Base-by-base conservation (phyloP, 805 yeast genomes). In the Nakazawaea molendinolei region DNA sequence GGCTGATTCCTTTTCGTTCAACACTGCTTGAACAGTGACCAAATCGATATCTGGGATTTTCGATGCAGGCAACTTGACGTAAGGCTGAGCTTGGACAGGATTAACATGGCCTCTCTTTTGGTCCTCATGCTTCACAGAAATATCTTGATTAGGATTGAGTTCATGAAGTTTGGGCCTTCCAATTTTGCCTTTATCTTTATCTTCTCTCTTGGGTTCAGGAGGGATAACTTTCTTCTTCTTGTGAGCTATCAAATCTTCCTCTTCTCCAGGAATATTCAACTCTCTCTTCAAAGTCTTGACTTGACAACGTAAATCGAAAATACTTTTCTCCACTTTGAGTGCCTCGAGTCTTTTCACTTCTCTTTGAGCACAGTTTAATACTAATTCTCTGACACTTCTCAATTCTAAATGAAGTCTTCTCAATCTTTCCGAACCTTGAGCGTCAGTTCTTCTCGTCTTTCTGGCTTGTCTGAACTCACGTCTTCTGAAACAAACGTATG, bases 401-500 rank as follows among this genome's bases (percentile, higher is more conserved):
- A 92, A 67, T 42, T 92, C 95, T 42, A 71, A 70, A 44, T 82
- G 85, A 22, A 92, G 63, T 39, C 73, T 55, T 16, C 92, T 71
- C 33, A 92, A 65, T 45, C 89, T 75, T 56, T 89, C 97, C 10
- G 87, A 80, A 47, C 92, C 86, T 48, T 86, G 84, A 23, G 84
- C 74, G 61, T 92, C 98, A 0, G 96, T 85, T 45, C 97, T 76
- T 57, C 98, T 76, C 0, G 98, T 92, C 57, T 92, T 92, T 57
- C 98, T 81, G 21, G 94, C 92, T 53, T 85, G 97, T 46, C 98
- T 76, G 45, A 86, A 81, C 52, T 89, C 97, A 57, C 98, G 81
- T 47, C 96, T 78, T 51, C 98, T 75, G 67, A 92, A 92, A 63
- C 97, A 86, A 27, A 86, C 81, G 57, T 92, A 92, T 2, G 98